Base-by-base conservation (phyloP, 345 rosid species). In the Eucalyptus virginea region DNA sequence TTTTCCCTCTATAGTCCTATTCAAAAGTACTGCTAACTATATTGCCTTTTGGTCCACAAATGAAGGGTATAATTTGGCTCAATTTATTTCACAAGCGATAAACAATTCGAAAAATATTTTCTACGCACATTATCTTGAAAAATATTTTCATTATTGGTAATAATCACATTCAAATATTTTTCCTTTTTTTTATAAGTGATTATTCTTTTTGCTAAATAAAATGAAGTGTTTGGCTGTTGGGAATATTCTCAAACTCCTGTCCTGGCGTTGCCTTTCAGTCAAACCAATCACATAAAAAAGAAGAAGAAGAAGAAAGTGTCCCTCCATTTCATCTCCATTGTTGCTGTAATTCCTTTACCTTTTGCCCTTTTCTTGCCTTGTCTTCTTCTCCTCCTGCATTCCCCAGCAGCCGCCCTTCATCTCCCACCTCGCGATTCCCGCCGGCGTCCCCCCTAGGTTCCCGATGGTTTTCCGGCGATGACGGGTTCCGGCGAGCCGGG, bases 401-500 rank as follows among this genome's bases (percentile, higher is more conserved):
- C 15, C 21, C 77, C 77, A 8, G 37, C 34, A 67, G 23, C 77
- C 40, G 60, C 32, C 17, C 40, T 34, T 10, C 83, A 6, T 77
- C 45, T 37, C 83, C 13, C 1, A 0, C 44, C 44, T 10, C 44
- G 81, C 6, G 81, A 72, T 3, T 72, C 44, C 16, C 12, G 83
- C 40, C 7, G 8, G 47, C 83, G 24, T 11, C 10, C 18, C 24
- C 23, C 47, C 11, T 11, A 77, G 30, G 47, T 77, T 11, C 7
- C 85, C 16, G 85, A 77, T 77, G 15, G 47, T 47, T 11, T 23
- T 21, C 85, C 85, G 85, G 85, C 45, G 85, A 11, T 12, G 47
- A 77, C 44, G 85, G 85, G 85, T 77, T 77, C 47, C 85, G 85
- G 45, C 45, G 83, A 72, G 83, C 45, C 45, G 45, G 83, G 83